Conservation (phyloP, 768 basidiomycete genomes). For the Rhizopogon vinicolor region DNA sequence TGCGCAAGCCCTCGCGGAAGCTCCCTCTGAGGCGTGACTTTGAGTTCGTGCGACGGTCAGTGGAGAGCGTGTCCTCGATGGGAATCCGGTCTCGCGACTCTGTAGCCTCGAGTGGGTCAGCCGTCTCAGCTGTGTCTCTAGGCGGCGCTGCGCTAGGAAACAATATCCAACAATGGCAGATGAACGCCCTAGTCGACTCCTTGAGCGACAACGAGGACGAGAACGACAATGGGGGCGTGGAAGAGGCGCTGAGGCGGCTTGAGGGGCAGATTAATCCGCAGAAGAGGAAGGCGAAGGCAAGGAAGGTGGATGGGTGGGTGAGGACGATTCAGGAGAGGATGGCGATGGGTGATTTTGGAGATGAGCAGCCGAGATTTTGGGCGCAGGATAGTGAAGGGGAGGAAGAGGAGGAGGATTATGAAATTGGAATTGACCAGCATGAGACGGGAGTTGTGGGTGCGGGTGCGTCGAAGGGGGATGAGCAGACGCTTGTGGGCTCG, state of each 20-base stretch:
- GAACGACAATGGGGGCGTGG: constrained; percentile 68
- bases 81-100: constrained; percentile 64
- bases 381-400: constrained; percentile 40
- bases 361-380: constrained; percentile 57
- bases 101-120: constrained; percentile 41
- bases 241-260: constrained; percentile 72
- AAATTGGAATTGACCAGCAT: constrained; percentile 27
- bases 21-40: constrained; percentile 77
- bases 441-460: constrained; percentile 23
- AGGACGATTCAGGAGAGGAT: constrained; percentile 64
- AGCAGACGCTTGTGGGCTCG: constrained; percentile 10
- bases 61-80: constrained; percentile 74
- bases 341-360: constrained; percentile 56
- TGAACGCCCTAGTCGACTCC: constrained; percentile 72
- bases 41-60: constrained; percentile 71
- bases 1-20: constrained; percentile 50
- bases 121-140: constrained; percentile 27
- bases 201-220: constrained; percentile 63
- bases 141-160: constrained; percentile 34
- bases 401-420: constrained; percentile 29
- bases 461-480: constrained; percentile 2
- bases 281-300: constrained; percentile 63
- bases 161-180: constrained; percentile 75
- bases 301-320: constrained; percentile 83
- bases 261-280: constrained; percentile 83